Evolutionary conservation across 768 basidiomycete species (phyloP), one percentile per base, ranked within the genome.

Genomic region (Suillus subaureus): DNA sequence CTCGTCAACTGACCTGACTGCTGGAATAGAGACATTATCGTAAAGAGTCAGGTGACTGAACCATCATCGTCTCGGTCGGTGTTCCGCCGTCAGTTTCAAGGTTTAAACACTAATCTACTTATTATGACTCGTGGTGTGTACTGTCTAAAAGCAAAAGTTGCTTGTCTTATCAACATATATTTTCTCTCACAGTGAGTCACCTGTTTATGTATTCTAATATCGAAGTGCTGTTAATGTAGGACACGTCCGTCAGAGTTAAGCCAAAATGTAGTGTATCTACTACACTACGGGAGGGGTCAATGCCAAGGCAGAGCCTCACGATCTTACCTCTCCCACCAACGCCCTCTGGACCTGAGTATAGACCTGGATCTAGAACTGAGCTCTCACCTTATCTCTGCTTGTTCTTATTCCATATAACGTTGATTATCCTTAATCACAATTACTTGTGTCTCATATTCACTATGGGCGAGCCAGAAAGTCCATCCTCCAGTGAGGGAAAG

Each of bases 291-390:
- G 35, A 26, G 57, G 6, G 23, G 26, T 60, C 18, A 60, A 21
- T 21, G 35, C 40, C 58, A 67, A 35, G 28, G 67, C 43, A 37
- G 39, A 66, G 42, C 65, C 31, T 0, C 71, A 67, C n/a, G 21
- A 23, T 56, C 65, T 69, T 23, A 11, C 47, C 28, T 2, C 70
- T 77, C 78, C 3, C 81, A 87, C 74, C 72, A 77, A 66, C 77
- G 82, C 33, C 75, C 83, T 56, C 77, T 79, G 45, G 81, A 84
- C 49, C 80, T 87, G 21, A 85, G 85, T 86, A 87, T 70, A 82
- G 80, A 68, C 79, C 81, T 57, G 83, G 86, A 66, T 87, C 86
- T 71, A 75, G 81, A 23, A 78, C 84, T 37, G 84, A 85, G 70
- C 85, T 60, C 28, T 31, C 58, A 60, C 58, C 58, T 60, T 60